phyloP scores from a whole-genome alignment of 805 yeast genomes.

The Yarrowia sp. region DNA sequence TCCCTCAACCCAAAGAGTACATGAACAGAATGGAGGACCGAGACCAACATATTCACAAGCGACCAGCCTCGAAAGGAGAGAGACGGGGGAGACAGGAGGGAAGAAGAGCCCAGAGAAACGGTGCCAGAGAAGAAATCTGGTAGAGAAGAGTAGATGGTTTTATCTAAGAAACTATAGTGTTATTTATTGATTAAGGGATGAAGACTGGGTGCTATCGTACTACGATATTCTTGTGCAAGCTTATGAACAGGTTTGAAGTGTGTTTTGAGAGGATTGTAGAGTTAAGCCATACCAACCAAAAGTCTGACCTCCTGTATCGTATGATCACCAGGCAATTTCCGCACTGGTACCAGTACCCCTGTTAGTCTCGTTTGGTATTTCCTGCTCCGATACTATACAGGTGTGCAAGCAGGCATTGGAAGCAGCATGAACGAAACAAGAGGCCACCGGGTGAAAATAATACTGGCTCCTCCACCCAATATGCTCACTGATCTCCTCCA shows the following conservation, averaged over 20 bases:
- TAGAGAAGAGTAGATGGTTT: neutral
- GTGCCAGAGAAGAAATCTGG: neutral
- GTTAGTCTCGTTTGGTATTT: no score
- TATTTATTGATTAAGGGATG: neutral
- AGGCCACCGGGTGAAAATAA: no score
- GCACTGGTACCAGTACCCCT: no score
- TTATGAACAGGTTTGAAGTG: no score
- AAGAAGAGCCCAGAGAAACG: neutral
- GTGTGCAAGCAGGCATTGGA: neutral
- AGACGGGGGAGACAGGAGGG: neutral
- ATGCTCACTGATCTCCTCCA: neutral
- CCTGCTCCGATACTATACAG: no score
- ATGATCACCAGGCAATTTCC: no score
- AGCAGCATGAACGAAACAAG: neutral
- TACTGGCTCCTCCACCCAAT: neutral
- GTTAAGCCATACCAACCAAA: no score
- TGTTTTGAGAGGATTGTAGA: no score
- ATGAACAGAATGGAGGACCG: neutral
- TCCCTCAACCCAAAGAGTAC: neutral
- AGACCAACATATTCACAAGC: neutral
- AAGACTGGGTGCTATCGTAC: no score
- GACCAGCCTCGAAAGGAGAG: neutral
- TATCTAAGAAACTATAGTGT: neutral
- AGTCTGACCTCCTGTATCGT: no score
- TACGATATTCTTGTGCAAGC: no score